Conservation (phyloP, 345 rosid species). For the Turnera subulata region DNA sequence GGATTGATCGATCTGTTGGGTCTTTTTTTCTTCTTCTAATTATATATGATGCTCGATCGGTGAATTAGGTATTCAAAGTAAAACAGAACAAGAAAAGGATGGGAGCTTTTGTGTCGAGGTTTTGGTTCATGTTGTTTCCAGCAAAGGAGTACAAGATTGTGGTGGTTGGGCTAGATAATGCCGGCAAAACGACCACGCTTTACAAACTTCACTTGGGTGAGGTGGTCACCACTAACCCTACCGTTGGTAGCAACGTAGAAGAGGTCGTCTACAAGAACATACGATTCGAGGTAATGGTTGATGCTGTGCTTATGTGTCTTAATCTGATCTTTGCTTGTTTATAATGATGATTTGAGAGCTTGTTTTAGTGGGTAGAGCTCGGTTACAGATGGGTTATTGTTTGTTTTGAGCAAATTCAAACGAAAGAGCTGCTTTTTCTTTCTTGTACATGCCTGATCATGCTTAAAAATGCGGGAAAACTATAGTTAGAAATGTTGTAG, state of each 20-base stretch:
- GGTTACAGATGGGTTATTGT: too few species aligned
- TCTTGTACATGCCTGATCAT: too few species aligned
- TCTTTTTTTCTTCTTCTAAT: too few species aligned
- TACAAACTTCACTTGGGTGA: conserved; percentile 91
- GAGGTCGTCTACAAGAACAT: conserved; percentile 96
- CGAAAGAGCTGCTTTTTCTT: too few species aligned
- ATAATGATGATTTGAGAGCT: too few species aligned
- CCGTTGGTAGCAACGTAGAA: conserved; percentile 94
- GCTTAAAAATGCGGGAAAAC: too few species aligned
- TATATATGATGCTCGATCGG: too few species aligned
- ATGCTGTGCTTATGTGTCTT: neutral
- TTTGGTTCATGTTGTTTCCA: conserved; percentile 96
- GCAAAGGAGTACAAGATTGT: conserved; percentile 97
- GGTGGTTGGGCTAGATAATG: conserved; percentile 95
- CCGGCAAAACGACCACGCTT: conserved; percentile 81
- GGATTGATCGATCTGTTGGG: too few species aligned
- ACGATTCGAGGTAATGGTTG: conserved; percentile 67
- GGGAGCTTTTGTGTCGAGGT: conserved; percentile 84
- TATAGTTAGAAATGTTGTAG: too few species aligned
- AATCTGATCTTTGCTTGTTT: too few species aligned
- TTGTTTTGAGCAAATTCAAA: too few species aligned
- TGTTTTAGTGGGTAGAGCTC: too few species aligned
- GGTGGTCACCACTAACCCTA: conserved; percentile 95
- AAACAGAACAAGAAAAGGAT: conserved; percentile 27
- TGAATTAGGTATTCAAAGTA: neutral